Evolutionary conservation across 176 grass and related monocot genomes (phyloP).

Genomic region (Oryza nivara): DNA sequence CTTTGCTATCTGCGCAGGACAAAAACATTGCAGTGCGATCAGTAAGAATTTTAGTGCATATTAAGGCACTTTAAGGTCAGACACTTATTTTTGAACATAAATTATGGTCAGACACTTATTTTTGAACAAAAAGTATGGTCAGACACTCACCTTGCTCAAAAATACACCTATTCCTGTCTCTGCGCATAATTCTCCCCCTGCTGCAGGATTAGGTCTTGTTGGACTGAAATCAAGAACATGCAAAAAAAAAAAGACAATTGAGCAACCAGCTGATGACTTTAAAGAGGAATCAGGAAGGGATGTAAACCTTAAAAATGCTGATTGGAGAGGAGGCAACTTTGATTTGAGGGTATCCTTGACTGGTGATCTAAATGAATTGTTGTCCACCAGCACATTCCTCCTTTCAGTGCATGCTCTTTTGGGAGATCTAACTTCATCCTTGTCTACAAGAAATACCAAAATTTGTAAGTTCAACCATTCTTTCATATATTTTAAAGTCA

Average conservation of each 20-base stretch:
- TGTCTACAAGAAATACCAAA: constrained; percentile 54
- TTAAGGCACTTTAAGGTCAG: neutral
- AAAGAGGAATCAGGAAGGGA: constrained; percentile 23
- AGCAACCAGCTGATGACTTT: constrained; percentile 20
- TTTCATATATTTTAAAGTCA: neutral
- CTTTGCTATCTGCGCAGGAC: constrained; percentile 70
- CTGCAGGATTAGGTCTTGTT: constrained; percentile 83
- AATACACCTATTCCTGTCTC: constrained; percentile 92
- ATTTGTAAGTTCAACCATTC: constrained; percentile 20
- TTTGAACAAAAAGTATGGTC: neutral
- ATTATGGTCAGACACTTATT: neutral
- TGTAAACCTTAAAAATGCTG: constrained; percentile 88
- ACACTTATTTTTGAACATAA: neutral
- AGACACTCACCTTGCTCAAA: constrained; percentile 76
- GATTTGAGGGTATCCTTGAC: constrained; percentile 78
- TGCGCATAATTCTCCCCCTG: constrained; percentile 89
- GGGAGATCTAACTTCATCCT: constrained; percentile 77
- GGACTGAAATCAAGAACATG: constrained; percentile 65
- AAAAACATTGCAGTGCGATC: constrained; percentile 21
- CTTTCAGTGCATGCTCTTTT: constrained; percentile 90
- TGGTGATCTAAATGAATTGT: constrained; percentile 82
- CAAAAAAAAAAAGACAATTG: constrained; percentile 9
- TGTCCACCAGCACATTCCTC: constrained; percentile 76
- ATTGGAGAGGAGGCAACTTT: constrained; percentile 90
- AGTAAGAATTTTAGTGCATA: constrained; percentile 33